Base-by-base conservation (phyloP, 1,139 yeast species). In the Candida albicans region DNA sequence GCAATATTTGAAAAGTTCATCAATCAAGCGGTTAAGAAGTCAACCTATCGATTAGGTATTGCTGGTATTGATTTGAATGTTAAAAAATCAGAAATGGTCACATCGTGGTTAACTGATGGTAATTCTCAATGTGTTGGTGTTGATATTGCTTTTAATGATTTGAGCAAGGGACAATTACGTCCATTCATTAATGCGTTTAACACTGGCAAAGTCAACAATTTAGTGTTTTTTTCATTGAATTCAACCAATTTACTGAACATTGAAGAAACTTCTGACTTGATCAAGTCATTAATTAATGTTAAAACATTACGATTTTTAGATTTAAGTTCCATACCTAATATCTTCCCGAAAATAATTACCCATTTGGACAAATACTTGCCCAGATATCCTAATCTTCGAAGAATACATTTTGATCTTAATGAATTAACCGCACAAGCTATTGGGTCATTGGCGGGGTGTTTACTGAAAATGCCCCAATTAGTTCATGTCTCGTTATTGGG, bases 91-190 rank as follows among this genome's bases (percentile, higher is more conserved):
- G 64, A 71, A 38, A 63, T 75, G 22, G 64, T 90, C 26, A 73
- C 82, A 14, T 66, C 77, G 40, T 87, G 95, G 93, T 73, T 86
- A 37, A 70, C 80, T 2, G 58, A 65, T 27, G 74, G 75, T 8
- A 60, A 65, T 13, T 72, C 82, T 13, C 73, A 74, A 13, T 81
- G 91, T 58, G 81, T 84, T 51, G 97, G 97, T 2, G 76, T 91
- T 18, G 96, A 90, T 67, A 65, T 90, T 39, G 96, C 93, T 1
- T 90, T 85, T 52, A 90, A 90, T 60, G 88, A 86, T 58, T 64
- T 90, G 49, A 75, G 81, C 42, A 56, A 73, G 5, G 79, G 79
- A 4, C 79, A 79, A 54, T 62, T 81, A 50, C 67, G 65, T 45
- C 75, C 78, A 18, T 80, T 84, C 45, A 72, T 73, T 33, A 67